These are phyloP conservation scores for Pichia nanzhaoensis DNA, from an alignment of 805 yeast species.

Conservation along the genomic window DNA sequence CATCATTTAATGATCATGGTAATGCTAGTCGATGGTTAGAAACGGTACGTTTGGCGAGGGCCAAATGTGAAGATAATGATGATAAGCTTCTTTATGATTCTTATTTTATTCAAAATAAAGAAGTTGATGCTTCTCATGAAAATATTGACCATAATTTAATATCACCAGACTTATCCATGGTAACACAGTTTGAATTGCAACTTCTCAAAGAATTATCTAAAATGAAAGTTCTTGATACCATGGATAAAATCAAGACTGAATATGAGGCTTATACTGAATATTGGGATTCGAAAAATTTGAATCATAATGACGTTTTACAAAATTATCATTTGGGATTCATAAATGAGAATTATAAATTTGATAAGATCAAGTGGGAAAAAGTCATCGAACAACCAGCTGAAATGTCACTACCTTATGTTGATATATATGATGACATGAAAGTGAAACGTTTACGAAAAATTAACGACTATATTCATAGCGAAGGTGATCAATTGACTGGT, in stretches of 20 bases:
- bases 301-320: background rate
- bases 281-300: slow-evolving; percentile 2
- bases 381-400: too few species aligned
- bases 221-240: slow-evolving; percentile 3
- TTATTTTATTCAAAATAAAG: background rate
- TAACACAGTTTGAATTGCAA: slow-evolving; percentile 11
- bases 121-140: background rate
- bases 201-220: slow-evolving; percentile 4
- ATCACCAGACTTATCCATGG: slow-evolving; percentile 8
- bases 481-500: background rate
- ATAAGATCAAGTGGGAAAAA: slow-evolving; percentile 4
- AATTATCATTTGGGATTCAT: slow-evolving; percentile 9
- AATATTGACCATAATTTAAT: background rate
- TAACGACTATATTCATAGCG: background rate
- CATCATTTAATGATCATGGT: background rate
- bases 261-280: background rate
- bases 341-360: slow-evolving; percentile 3
- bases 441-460: background rate
- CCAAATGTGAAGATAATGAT: background rate
- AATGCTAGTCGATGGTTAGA: background rate
- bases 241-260: background rate
- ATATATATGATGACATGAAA: background rate
- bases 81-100: background rate
- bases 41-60: slow-evolving; percentile 5
- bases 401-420: too few species aligned